A percentile compares a stretch with the other conserved stretches of the same genome.
phyloP scores from a whole-genome alignment of 2,329 filamentous ascomycete species.

The Blastomyces gilchristii region DNA sequence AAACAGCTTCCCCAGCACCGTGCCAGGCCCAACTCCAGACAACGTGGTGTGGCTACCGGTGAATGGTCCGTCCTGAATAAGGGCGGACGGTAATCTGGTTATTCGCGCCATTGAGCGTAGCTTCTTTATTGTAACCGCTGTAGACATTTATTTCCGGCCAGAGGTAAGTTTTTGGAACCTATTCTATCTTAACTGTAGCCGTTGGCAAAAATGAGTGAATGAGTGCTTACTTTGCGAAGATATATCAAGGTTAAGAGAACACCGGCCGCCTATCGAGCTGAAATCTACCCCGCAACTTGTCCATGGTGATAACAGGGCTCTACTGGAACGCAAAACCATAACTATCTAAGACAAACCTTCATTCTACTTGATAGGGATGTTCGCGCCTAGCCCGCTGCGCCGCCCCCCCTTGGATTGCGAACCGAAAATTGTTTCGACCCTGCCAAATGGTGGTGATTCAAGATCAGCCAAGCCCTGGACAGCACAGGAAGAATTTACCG shows the following conservation, averaged over 20 bases:
- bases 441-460: constrained; percentile 2
- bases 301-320: not conserved
- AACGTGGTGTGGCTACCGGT: constrained; percentile 39
- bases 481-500: constrained; percentile 15
- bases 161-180: not conserved
- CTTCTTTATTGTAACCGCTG: constrained; percentile 9
- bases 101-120: constrained; percentile 9
- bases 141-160: not conserved
- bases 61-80: constrained; percentile 42
- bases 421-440: constrained; percentile 8
- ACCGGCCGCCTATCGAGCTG: not conserved
- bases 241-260: not conserved
- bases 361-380: constrained; percentile 5
- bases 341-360: not conserved
- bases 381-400: constrained; percentile 7
- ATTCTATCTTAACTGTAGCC: not conserved
- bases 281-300: not conserved
- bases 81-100: constrained; percentile 41
- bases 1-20: constrained; percentile 13
- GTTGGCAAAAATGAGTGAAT: not conserved
- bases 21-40: constrained; percentile 18
- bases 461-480: constrained; percentile 11
- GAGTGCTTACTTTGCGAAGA: constrained; percentile 3
- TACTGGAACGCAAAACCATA: not conserved
- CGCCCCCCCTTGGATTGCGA: constrained; percentile 8